Percentiles rank a stretch among this genome's conserved stretches.
phyloP scores from a whole-genome alignment of 1,284 basidiomycete species.

The Ustilago shanxiensis region DNA sequence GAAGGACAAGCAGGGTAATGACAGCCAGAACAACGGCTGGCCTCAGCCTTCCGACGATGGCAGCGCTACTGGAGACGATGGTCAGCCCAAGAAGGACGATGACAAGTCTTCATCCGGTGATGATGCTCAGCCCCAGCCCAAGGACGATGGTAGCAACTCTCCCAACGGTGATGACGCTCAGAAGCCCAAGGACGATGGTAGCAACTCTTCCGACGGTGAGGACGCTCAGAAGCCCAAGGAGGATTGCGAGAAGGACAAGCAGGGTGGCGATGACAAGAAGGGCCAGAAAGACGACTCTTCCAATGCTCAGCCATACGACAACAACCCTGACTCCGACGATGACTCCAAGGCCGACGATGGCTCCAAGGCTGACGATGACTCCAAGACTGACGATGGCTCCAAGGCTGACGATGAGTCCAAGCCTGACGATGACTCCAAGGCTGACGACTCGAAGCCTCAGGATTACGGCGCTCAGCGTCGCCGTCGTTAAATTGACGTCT shows the following conservation, averaged over 20 bases:
- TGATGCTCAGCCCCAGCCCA: neutral
- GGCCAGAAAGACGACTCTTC: neutral
- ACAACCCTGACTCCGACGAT: too few relatives aligned
- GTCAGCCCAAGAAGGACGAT: too few relatives aligned
- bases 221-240: neutral
- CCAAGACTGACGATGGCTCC: neutral
- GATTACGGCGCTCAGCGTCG: neutral
- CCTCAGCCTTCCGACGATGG: too few relatives aligned
- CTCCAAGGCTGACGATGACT: too few relatives aligned
- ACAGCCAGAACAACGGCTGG: neutral
- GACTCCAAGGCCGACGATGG: neutral
- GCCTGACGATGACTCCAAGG: neutral
- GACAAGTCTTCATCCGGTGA: neutral
- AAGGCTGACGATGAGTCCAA: neutral
- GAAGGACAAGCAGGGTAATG: slow-evolving; percentile 8
- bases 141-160: neutral
- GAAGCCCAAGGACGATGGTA: too few relatives aligned
- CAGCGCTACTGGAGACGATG: too few relatives aligned
- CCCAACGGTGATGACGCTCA: neutral
- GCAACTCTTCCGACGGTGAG: neutral
- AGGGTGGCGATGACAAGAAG: neutral
- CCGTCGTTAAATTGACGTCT: neutral
- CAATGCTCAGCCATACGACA: neutral
- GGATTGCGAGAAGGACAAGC: slow-evolving; percentile 17
- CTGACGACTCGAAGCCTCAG: neutral